Conservation (phyloP, 345 rosid species). For the Murraya paniculata region DNA sequence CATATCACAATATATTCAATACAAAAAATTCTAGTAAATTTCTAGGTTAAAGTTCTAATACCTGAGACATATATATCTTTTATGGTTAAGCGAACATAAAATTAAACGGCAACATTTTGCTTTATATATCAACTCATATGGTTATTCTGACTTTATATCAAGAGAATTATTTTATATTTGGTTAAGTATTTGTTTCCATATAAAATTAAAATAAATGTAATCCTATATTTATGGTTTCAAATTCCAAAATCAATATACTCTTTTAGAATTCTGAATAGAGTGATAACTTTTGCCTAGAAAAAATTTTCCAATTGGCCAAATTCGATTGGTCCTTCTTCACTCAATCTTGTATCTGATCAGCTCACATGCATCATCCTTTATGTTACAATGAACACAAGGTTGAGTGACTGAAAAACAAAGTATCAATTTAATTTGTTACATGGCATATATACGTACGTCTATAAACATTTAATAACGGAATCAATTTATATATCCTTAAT, state of each 20-base stretch:
- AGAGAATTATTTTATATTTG: neutral
- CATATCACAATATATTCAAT: too few species aligned
- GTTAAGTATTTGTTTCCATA: neutral
- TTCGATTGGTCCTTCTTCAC: neutral
- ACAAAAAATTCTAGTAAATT: too few species aligned
- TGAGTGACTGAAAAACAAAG: neutral
- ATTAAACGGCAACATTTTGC: too few species aligned
- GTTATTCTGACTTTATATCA: neutral
- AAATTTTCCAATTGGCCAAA: neutral
- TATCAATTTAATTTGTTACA: too few species aligned
- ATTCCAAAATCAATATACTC: neutral
- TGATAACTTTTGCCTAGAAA: neutral
- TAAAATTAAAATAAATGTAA: too few species aligned
- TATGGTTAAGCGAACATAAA: too few species aligned
- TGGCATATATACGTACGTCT: neutral
- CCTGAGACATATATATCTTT: too few species aligned
- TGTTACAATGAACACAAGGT: neutral
- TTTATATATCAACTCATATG: too few species aligned
- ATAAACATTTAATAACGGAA: neutral
- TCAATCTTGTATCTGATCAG: neutral
- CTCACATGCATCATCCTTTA: neutral
- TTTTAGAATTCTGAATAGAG: neutral
- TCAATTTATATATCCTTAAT: neutral
- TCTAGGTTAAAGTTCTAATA: too few species aligned
- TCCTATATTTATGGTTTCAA: neutral